phyloP scores from a whole-genome alignment of 2,329 filamentous ascomycete species.

The Calonectria pseudoturangicola region DNA sequence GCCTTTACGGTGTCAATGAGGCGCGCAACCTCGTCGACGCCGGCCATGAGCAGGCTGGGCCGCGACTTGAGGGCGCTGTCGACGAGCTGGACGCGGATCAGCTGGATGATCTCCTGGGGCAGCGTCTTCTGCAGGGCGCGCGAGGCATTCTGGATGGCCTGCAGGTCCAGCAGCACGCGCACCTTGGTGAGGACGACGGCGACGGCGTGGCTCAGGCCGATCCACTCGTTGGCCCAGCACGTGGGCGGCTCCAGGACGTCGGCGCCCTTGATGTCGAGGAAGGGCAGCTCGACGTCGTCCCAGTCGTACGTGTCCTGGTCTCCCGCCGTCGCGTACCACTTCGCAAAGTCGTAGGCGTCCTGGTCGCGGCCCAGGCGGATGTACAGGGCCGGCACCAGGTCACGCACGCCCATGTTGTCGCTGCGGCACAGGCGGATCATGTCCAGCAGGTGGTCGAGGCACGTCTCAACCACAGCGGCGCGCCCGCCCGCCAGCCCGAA shows the following conservation, averaged over 20 bases:
- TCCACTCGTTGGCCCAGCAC: slow-evolving; percentile 25
- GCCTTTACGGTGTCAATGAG: slow-evolving; percentile 40
- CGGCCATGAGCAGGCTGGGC: slow-evolving; percentile 15
- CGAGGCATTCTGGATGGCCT: slow-evolving; percentile 41
- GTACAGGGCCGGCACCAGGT: slow-evolving; percentile 63
- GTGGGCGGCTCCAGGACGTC: slow-evolving; percentile 62
- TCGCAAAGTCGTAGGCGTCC: slow-evolving; percentile 68
- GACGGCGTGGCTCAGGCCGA: slow-evolving; percentile 40
- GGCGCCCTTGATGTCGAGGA: slow-evolving; percentile 60
- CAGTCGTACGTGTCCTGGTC: slow-evolving; percentile 45
- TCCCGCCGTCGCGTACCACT: slow-evolving; percentile 55
- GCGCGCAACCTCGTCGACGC: not conserved
- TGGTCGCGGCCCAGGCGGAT: slow-evolving; percentile 70
- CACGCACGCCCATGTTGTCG: slow-evolving; percentile 67
- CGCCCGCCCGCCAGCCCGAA: slow-evolving; percentile 56
- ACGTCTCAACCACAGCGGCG: slow-evolving; percentile 54
- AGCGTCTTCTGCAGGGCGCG: slow-evolving; percentile 36
- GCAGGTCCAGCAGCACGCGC: slow-evolving; percentile 50
- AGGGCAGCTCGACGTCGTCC: slow-evolving; percentile 45
- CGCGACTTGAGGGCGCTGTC: slow-evolving; percentile 32
- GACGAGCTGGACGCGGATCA: slow-evolving; percentile 46
- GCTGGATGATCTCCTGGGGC: slow-evolving; percentile 48
- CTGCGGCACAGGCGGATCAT: slow-evolving; percentile 66
- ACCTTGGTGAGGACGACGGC: slow-evolving; percentile 51
- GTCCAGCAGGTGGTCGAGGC: slow-evolving; percentile 63